Evolutionary conservation across 1,284 basidiomycete genomes (phyloP).

Genomic region (Sporisorium iseilematis-ciliati): DNA sequence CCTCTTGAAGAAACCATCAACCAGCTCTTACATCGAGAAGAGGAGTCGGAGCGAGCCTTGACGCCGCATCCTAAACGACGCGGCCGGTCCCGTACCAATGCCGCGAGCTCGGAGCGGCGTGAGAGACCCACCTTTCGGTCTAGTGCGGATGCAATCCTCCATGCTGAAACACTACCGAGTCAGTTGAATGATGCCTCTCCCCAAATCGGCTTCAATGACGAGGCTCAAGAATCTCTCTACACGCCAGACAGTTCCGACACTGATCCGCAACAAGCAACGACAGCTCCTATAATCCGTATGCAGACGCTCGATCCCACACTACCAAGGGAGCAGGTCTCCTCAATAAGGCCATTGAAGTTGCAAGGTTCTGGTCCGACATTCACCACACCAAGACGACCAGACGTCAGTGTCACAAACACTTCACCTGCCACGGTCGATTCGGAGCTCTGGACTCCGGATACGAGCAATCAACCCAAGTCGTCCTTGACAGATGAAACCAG

Average conservation of each 20-base stretch:
- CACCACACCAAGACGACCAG: slow-evolving; percentile 6
- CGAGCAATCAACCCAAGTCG: slow-evolving; percentile 20
- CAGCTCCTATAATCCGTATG: neutral
- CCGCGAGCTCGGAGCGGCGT: neutral
- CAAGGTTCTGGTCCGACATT: neutral
- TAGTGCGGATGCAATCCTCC: neutral
- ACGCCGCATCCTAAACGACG: neutral
- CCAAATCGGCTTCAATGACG: neutral
- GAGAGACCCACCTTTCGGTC: too few relatives aligned
- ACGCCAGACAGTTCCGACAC: neutral
- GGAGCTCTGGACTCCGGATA: slow-evolving; percentile 27
- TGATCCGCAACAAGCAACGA: neutral
- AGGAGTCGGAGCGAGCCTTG: neutral
- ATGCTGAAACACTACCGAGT: neutral
- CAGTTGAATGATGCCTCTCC: neutral
- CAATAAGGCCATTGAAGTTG: slow-evolving; percentile 14
- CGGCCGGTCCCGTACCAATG: neutral
- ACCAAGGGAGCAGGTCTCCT: neutral
- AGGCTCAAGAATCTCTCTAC: neutral
- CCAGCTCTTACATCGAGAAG: neutral
- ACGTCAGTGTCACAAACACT: slow-evolving; percentile 17
- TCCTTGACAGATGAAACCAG: slow-evolving; percentile 23
- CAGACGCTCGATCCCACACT: neutral
- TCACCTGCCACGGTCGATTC: slow-evolving; percentile 14
- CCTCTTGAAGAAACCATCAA: neutral